Percentiles rank a stretch among this genome's conserved stretches.
Conservation (phyloP, 345 rosid species). For the Linum usitatissimum region DNA sequence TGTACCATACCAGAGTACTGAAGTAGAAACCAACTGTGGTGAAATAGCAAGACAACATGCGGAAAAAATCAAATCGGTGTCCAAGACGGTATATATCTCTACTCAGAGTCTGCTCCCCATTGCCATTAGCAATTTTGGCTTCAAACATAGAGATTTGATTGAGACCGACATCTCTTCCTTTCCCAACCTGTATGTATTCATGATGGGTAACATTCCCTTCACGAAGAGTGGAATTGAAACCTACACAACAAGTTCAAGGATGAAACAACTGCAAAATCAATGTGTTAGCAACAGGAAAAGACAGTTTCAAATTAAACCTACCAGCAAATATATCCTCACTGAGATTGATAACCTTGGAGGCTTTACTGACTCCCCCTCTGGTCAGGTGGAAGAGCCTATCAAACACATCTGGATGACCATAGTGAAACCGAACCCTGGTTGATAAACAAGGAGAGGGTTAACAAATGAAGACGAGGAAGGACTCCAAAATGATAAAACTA, state of each 20-base stretch:
- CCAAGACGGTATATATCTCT: conserved; percentile 96
- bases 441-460: background rate
- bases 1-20: conserved; percentile 67
- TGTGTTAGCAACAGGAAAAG: conserved; percentile 3
- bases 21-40: conserved; percentile 97
- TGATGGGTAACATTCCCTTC: conserved; percentile 99
- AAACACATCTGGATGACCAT: conserved; percentile 99
- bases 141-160: conserved; percentile 99
- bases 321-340: conserved; percentile 99
- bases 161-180: conserved; percentile 99
- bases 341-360: conserved; percentile 89
- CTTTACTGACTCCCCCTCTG: conserved; percentile 98
- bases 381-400: conserved; percentile 97
- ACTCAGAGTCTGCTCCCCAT: conserved; percentile 96
- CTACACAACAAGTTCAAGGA: conserved; percentile 28
- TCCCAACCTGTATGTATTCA: conserved; percentile 98
- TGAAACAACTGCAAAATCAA: conserved; percentile 9
- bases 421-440: conserved; percentile 94
- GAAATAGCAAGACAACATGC: conserved; percentile 96
- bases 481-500: background rate
- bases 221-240: conserved; percentile 97
- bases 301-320: conserved; percentile 16
- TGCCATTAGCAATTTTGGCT: conserved; percentile 97
- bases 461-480: background rate
- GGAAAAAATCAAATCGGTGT: conserved; percentile 95